These are phyloP conservation scores for Hymenoscyphus fraxineus DNA, from an alignment of 2,329 filamentous ascomycete genomes.

Conservation along the genomic window DNA sequence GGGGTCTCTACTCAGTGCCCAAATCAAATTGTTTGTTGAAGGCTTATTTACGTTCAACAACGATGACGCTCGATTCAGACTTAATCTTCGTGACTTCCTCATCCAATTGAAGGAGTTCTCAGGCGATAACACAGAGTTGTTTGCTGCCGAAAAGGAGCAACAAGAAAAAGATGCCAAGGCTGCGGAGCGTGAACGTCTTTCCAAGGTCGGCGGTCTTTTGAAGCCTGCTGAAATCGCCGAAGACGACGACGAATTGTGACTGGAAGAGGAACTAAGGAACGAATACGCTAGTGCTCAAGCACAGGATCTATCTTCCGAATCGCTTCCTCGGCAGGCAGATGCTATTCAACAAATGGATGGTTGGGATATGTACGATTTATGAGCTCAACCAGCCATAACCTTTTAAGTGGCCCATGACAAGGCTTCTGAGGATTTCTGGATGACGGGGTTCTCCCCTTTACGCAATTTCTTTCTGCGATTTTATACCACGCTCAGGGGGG, in stretches of 20 bases:
- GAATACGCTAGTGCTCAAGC: constrained; percentile 42
- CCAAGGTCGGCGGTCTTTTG: constrained; percentile 91
- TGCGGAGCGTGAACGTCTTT: constrained; percentile 83
- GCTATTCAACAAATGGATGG: constrained; percentile 48
- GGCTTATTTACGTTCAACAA: constrained; percentile 85
- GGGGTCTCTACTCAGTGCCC: constrained; percentile 50
- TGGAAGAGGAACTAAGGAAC: constrained; percentile 61
- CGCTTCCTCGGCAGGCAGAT: constrained; percentile 18
- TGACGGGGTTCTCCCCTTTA: constrained; percentile 22
- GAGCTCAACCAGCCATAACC: constrained; percentile 12
- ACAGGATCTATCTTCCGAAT: constrained; percentile 15
- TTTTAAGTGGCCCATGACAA: constrained; percentile 4
- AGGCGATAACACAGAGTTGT: constrained; percentile 92
- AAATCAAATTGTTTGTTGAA: constrained; percentile 88
- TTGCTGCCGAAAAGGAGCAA: constrained; percentile 90
- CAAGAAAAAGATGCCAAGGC: constrained; percentile 80
- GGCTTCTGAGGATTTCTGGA: constrained; percentile 24
- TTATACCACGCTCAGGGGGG: constrained; percentile 23
- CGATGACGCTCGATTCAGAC: constrained; percentile 90
- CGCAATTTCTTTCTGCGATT: constrained; percentile 18
- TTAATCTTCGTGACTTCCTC: constrained; percentile 92
- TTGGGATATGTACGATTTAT: constrained; percentile 65
- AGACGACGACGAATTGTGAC: constrained; percentile 86
- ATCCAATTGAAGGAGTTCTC: constrained; percentile 97
- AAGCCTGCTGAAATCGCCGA: constrained; percentile 96